Base-by-base conservation (phyloP, 2,329 filamentous ascomycete species). In the Orbilia quercus region DNA sequence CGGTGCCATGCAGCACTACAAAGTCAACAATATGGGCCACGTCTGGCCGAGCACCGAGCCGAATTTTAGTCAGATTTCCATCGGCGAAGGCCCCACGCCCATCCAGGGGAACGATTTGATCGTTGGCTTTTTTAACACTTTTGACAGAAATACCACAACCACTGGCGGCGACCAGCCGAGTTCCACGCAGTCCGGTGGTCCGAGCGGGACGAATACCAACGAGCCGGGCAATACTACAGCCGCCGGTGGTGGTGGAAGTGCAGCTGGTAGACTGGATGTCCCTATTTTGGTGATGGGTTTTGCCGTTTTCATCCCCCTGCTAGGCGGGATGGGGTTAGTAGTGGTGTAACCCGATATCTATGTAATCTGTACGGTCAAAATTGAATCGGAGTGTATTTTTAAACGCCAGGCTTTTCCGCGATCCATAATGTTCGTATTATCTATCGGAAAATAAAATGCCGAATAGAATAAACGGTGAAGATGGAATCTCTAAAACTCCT, bases 21-120 rank as follows among this genome's bases (percentile, higher is more conserved):
- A 82, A 69, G 78, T 83, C 0, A 80, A 82, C 57, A 78, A 79
- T 48, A 80, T 83, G 78, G 82, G 81, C 81, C 83, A 84, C 71
- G 80, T 79, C 60, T 84, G 83, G 83, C 80, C 83, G 3, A 83
- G 82, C 20, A 83, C 81, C 2, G 80, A 82, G 50, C 79, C 80
- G 50, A 84, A 84, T 75, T 80, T 83, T 60, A 82, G 82, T 5
- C 82, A 83, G 75, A 75, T 82, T 14, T 79, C 81, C 0, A 80
- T 80, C 1, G 80, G 79, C 0, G 80, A 82, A 62, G 78, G 78
- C 0, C 82, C 82, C 0, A 81, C 82, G 3, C 79, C 82, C 40
- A 81, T 84, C 18, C 77, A 82, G 42, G 83, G 82, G 1, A 83
- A 81, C 55, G 79, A 80, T 28, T 79, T 84, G 31, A 80, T 84